Base-by-base conservation (phyloP, 805 yeast genomes). In the Wickerhamiella cacticola region DNA sequence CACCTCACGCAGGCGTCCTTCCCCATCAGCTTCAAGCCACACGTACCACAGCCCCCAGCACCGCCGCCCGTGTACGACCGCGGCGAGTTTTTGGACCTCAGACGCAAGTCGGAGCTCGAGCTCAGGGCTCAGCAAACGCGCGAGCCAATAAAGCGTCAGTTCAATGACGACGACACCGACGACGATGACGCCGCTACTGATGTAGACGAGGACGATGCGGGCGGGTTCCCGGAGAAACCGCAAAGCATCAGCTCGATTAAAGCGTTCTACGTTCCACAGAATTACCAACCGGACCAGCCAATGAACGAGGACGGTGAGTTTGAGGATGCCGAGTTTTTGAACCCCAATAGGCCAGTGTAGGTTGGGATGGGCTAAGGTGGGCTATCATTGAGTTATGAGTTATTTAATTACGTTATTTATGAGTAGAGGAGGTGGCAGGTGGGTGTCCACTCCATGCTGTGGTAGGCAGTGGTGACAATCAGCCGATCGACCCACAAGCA, bases 311-410 rank as follows among this genome's bases (percentile, higher is more conserved):
- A 28, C n/a, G 42, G 19, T 3, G 64, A 60, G 31, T 61, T 61
- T 42, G 62, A 51, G 10, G 62, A 60, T 8, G 64, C 64, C 2
- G 51, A 46, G 2, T 62, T 62, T 45, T 48, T 62, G 41, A n/a
- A n/a, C n/a, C n/a, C n/a, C n/a, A n/a, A n/a, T n/a, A n/a, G n/a
- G n/a, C n/a, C n/a, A n/a, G n/a, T n/a, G n/a, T n/a, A n/a, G n/a
- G n/a, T n/a, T n/a, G n/a, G n/a, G n/a, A n/a, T n/a, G n/a, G n/a
- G n/a, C n/a, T n/a, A n/a, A n/a, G n/a, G n/a, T n/a, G n/a, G n/a
- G n/a, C n/a, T n/a, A n/a, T n/a, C n/a, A n/a, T n/a, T n/a, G n/a
- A n/a, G n/a, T n/a, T n/a, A n/a, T n/a, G n/a, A n/a, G n/a, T n/a
- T n/a, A n/a, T n/a, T n/a, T n/a, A n/a, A n/a, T n/a, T n/a, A n/a